These are phyloP conservation scores for Hygrophoropsis aurantiaca DNA, from an alignment of 768 basidiomycete genomes.

Conservation along the genomic window DNA sequence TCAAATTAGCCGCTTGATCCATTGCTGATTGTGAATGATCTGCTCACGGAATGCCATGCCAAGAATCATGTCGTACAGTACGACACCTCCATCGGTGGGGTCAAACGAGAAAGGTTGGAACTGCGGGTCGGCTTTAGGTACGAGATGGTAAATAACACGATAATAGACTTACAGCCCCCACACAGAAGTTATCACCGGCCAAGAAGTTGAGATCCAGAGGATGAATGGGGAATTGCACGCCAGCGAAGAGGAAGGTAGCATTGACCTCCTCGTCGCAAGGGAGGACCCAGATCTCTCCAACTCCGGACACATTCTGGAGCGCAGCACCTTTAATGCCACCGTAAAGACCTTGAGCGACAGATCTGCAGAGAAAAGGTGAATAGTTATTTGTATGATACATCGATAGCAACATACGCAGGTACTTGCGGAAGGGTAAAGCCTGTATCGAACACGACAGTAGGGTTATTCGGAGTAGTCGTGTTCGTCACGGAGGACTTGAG, in stretches of 20 bases:
- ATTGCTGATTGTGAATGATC: constrained; percentile 4
- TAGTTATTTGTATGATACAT: constrained; percentile 8
- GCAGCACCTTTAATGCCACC: constrained; percentile 52
- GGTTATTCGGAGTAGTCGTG: constrained; percentile 41
- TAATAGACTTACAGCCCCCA: constrained; percentile 42
- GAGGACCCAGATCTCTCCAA: constrained; percentile 56
- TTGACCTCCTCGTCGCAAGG: constrained; percentile 67
- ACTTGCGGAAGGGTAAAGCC: constrained; percentile 71
- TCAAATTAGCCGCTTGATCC: background rate
- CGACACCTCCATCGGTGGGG: constrained; percentile 21
- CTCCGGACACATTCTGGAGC: constrained; percentile 34
- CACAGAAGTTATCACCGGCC: constrained; percentile 30
- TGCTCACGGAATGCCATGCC: constrained; percentile 72
- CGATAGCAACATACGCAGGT: constrained; percentile 37
- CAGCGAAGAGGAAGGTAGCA: constrained; percentile 62
- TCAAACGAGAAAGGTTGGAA: constrained; percentile 68
- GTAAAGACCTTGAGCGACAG: constrained; percentile 63
- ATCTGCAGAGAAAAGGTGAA: constrained; percentile 29
- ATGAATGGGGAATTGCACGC: constrained; percentile 58
- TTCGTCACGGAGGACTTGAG: constrained; percentile 46
- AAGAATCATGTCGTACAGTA: constrained; percentile 59
- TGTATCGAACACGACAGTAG: constrained; percentile 66
- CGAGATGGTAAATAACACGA: background rate
- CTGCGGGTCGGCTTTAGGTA: constrained; percentile 29
- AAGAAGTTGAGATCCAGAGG: constrained; percentile 56